Conservation (phyloP, 192 early-diverging fungal genomes). For the Chytriomyces hyalinus region DNA sequence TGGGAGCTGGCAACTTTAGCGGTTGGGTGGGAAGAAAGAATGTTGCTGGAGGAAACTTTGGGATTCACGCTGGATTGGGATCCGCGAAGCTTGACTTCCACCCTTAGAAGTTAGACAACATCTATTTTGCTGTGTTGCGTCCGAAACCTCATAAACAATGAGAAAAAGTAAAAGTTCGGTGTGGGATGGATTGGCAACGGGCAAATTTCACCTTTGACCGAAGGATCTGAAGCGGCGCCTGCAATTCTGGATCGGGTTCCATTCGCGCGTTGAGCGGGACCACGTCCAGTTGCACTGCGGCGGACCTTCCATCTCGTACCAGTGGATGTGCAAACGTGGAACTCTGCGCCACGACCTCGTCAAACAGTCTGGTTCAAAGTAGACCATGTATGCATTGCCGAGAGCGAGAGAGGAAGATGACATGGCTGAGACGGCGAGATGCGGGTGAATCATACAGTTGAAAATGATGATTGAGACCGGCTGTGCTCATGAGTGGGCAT, state of each 20-base stretch:
- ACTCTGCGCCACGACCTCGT: neutral
- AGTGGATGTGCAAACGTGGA: neutral
- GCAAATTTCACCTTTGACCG: neutral
- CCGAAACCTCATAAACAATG: no score
- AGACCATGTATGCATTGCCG: neutral
- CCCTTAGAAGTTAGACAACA: no score
- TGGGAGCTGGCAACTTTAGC: neutral
- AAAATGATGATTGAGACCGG: no score
- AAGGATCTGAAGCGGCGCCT: neutral
- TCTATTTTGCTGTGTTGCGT: no score
- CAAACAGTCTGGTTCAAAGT: neutral
- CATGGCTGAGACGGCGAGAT: no score
- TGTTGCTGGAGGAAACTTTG: neutral
- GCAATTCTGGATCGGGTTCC: neutral
- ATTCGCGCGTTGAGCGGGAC: neutral
- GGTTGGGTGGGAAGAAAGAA: conserved; percentile 8
- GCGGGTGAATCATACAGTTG: no score
- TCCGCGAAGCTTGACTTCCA: neutral
- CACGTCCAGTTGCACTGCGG: neutral
- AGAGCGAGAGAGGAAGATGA: no score
- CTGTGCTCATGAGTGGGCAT: no score
- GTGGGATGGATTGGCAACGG: neutral
- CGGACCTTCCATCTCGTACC: neutral
- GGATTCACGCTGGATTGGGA: neutral
- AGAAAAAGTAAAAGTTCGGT: no score